Evolutionary conservation across 2,329 filamentous ascomycete species (phyloP).

Genomic region (Penicillium sp.): DNA sequence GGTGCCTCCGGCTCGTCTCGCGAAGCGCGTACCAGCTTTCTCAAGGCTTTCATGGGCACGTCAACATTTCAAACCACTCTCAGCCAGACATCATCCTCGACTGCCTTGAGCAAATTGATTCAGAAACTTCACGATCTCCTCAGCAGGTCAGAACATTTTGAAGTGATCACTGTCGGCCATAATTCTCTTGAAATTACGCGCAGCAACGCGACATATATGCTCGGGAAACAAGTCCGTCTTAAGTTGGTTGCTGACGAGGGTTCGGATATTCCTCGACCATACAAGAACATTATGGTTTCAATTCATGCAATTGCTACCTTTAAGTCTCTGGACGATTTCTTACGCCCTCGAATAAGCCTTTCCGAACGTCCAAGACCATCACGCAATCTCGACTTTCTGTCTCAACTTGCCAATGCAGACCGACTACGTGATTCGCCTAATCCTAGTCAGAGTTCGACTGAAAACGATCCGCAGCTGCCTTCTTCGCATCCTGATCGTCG

Average conservation of each 20-base stretch:
- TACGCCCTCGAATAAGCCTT: conserved; percentile 80
- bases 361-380: conserved; percentile 67
- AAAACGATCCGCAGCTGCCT: conserved; percentile 29
- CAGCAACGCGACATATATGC: conserved; percentile 89
- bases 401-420: conserved; percentile 67
- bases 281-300: conserved; percentile 94
- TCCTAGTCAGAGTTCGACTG: conserved; percentile 21
- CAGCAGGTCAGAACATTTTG: conserved; percentile 95
- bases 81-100: conserved; percentile 63
- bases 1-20: conserved; percentile 58
- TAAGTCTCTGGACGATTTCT: conserved; percentile 92
- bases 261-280: conserved; percentile 80
- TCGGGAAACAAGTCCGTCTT: conserved; percentile 89
- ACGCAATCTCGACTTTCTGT: conserved; percentile 60
- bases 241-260: conserved; percentile 82
- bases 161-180: conserved; percentile 92
- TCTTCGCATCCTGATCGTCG: conserved; percentile 19
- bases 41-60: conserved; percentile 87
- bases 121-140: conserved; percentile 94
- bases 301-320: conserved; percentile 98
- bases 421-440: conserved; percentile 53
- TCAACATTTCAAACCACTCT: conserved; percentile 59
- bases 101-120: conserved; percentile 84
- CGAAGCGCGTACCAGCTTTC: conserved; percentile 73
- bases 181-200: conserved; percentile 86